Evolutionary conservation across 75 land plant species (phyloP).

Genomic region (Chamaecyparis obtusa): DNA sequence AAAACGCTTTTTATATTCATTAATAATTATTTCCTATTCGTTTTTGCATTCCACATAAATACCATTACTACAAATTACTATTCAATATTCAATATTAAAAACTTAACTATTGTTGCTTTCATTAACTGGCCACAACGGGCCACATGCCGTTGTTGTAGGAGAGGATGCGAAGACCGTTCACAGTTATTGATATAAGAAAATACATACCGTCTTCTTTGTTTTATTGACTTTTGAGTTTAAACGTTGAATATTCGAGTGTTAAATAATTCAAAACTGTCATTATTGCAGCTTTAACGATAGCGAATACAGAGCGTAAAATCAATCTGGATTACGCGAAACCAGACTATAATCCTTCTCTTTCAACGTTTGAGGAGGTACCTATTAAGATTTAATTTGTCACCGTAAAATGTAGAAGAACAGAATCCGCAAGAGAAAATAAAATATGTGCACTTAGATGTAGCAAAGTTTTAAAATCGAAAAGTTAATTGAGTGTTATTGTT

Average conservation of each 20-base stretch:
- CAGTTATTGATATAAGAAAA: neutral
- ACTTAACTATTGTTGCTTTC: too few relatives aligned
- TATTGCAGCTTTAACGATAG: neutral
- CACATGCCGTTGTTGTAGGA: neutral
- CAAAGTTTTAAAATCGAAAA: too few relatives aligned
- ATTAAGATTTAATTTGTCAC: neutral
- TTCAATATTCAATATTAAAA: too few relatives aligned
- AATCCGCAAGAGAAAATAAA: too few relatives aligned
- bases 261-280: neutral
- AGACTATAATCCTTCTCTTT: neutral
- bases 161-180: neutral
- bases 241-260: neutral
- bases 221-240: neutral
- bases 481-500: neutral
- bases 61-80: too few relatives aligned
- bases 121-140: too few relatives aligned
- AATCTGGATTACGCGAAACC: neutral
- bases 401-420: too few relatives aligned
- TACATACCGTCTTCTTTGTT: neutral
- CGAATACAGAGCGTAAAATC: too few relatives aligned
- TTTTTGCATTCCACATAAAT: too few relatives aligned
- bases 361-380: conserved; percentile 1
- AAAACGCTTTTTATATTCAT: too few relatives aligned
- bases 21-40: too few relatives aligned
- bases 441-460: too few relatives aligned